Base-by-base conservation (phyloP, 805 yeast genomes). In the Priceomyces castillae region DNA sequence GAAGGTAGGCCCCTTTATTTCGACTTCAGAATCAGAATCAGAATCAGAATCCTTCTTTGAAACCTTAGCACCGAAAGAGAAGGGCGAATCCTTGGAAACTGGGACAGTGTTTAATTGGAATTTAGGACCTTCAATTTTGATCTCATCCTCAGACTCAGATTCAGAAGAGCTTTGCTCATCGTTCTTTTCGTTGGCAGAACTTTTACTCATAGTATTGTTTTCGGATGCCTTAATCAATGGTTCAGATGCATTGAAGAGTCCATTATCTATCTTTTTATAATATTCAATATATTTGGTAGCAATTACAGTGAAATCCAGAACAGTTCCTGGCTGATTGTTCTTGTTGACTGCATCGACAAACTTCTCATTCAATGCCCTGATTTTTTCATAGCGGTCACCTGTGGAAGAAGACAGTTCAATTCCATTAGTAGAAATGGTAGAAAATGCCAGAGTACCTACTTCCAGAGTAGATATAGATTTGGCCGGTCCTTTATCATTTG, bases 1-100 rank as follows among this genome's bases (percentile, higher is more conserved):
- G 58, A 87, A 87, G 11, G 71, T 63, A 16, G 95, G 95, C 1
- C 95, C 95, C 60, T 86, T 78, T 22, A 84, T 76, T 57, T 81
- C 83, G 19, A 82, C 62, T 30, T 81, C 86, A 16, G 81, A 80
- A 26, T 81, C 86, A 0, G 78, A 71, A 36, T 78, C 82, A 1
- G 76, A 67, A 41, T 75, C 81, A 2, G 75, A 67, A 33, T 53
- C 58, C 38, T 58, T 57, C 34, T 56, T 52, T 15, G 47, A 51
- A 22, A 58, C 56, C 39, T 65, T 61, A 4, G 67, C 62, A 7
- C 67, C 67, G 46, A 69, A 69, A 11, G 72, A 46, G 35, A 71
- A 69, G 2, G 71, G 69, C 0, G 74, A 56, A 17, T 55, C 59
- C 48, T 69, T 71, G 5, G 58, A 49, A 1, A 63, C 54, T 37